Evolutionary conservation across 192 early-diverging fungal species (phyloP), one percentile per base, ranked within the genome.

Genomic region (Phycomyces nitens): DNA sequence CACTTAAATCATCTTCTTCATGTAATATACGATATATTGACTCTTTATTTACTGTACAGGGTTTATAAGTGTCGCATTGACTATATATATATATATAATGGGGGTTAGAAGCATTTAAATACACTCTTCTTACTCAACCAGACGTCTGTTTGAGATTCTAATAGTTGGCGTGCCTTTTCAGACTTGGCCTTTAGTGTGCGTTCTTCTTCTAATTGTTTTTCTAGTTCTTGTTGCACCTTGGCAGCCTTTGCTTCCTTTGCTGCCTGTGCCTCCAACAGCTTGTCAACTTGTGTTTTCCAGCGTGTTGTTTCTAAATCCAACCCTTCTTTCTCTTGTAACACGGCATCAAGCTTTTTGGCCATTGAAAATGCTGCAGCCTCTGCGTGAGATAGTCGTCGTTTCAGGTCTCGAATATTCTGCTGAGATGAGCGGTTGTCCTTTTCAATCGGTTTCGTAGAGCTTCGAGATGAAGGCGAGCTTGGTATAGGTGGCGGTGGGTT

Each of bases 41-140:
- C 29, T 34, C 29, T 34, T 34, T 34, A 2, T n/a, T 7, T 47
- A 18, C 44, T 47, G 44, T n/a, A 47, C 12, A 47, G 12, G 44
- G 3, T 47, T 3, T n/a, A 47, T 7, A 47, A 6, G 2, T 47
- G 12, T 47, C 12, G 2, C 12, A n/a, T 47, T 47, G 12, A n/a
- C 18, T 47, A 14, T 6, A n/a, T 47, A n/a, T n/a, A 47, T n/a
- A 47, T n/a, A 47, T 7, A 6, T 3, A 11, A 11, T n/a, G 44
- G 12, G 12, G 12, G 12, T 72, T 77, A 82, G 55, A 82, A 82
- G 51, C 80, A 82, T 26, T 61, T 72, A 66, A 82, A 82, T 58
- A 77, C 79, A 49, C 68, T 77, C 57, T 70, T 77, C 16, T 77
- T 72, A 12, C 57, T 69, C 64, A 79, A 67, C 24, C 73, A 51